A percentile compares a stretch with the other conserved stretches of the same genome.
Conservation (phyloP, 164 flowering plant species). For the Hamamelis virginiana region DNA sequence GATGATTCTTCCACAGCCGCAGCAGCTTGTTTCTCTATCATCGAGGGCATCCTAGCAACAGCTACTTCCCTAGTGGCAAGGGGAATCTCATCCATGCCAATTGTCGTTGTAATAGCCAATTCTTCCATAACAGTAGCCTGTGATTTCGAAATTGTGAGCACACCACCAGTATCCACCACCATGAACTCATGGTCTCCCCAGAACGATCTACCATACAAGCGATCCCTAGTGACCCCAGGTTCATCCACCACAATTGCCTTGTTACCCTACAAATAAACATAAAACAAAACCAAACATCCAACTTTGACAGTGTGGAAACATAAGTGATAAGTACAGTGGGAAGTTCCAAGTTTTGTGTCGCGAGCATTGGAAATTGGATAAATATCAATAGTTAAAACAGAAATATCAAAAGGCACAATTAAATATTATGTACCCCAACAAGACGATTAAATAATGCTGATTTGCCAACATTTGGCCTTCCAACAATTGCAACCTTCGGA, state of each 20-base stretch:
- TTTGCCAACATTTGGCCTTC: slow-evolving; percentile 99
- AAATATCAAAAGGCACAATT: background rate
- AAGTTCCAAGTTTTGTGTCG: background rate
- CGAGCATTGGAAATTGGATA: background rate
- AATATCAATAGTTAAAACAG: background rate
- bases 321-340: background rate
- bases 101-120: slow-evolving; percentile 72
- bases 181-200: slow-evolving; percentile 94
- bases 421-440: slow-evolving; percentile 68
- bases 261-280: slow-evolving; percentile 53
- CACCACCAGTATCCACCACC: slow-evolving; percentile 98
- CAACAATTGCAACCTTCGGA: slow-evolving; percentile 86
- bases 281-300: slow-evolving; percentile 2
- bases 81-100: slow-evolving; percentile 98
- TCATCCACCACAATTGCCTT: slow-evolving; percentile 96
- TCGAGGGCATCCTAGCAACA: slow-evolving; percentile 94
- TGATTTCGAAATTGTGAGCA: slow-evolving; percentile 72
- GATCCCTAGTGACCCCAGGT: slow-evolving; percentile 99
- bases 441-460: slow-evolving; percentile 96
- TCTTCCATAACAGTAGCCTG: slow-evolving; percentile 73
- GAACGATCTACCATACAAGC: slow-evolving; percentile 87
- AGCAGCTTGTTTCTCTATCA: slow-evolving; percentile 92
- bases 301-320: background rate
- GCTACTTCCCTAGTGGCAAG: slow-evolving; percentile 87
- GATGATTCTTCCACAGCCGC: slow-evolving; percentile 88